Evolutionary conservation across 805 yeast species (phyloP), one percentile per base, ranked within the genome.

Genomic region (Ogataea glucozyma): DNA sequence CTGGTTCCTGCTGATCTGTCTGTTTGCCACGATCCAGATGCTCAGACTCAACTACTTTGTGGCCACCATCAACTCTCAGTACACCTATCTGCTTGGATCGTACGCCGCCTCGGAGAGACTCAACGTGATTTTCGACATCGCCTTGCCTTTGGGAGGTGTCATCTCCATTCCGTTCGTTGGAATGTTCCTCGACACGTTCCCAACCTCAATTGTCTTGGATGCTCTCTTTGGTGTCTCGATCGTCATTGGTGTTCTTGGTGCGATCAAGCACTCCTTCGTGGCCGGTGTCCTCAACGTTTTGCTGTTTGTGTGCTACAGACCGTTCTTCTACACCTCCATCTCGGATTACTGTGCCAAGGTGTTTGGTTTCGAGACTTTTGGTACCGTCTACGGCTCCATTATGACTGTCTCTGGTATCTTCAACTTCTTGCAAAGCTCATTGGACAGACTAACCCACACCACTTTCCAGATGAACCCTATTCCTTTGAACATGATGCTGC

Each of bases 301-400:
- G 27, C 39, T 76, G 14, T 77, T 77, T 56, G 81, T 75, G 26
- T 69, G 67, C 26, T 77, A 72, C 64, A 68, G 83, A 57, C 83
- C 82, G 26, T 75, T 77, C 51, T 77, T 75, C 60, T 77, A 77
- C 56, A 76, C 83, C n/a, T 67, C 79, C 2, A 64, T 77, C 27
- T 71, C 78, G 3, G 83, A 77, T 55, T 73, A 69, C 54, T 77
- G 82, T 54, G 81, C 85, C 20, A 81, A 81, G 58, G 81, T 76
- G 36, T 81, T 79, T 58, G 84, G 85, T 1, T 72, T 75, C 49
- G 81, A 77, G 53, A 76, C 83, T 9, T 75, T 78, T 57, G 83
- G 85, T 29, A 73, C 79, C 1, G 72, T 78, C 21, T 78, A 78
- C 52, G 82, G 82, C n/a, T 61, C 77, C 14, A 73, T 76, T 23